Base-by-base conservation (phyloP, 176 grass and related monocot genomes). In the Alloteropsis semialata region DNA sequence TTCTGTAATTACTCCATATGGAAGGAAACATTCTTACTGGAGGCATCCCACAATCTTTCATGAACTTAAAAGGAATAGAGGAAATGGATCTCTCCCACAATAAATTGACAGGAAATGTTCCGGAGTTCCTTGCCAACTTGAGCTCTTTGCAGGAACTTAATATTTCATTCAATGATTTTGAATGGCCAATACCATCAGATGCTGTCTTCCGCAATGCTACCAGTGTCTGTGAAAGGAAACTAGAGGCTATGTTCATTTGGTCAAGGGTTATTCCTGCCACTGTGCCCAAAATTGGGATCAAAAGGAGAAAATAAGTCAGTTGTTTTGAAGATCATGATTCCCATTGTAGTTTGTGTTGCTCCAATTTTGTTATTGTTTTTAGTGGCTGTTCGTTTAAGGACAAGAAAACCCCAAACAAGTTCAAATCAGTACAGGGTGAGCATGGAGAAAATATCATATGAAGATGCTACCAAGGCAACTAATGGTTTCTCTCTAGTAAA, bases 61-160 rank as follows among this genome's bases (percentile, higher is more conserved):
- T 1, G 15, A 85, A 82, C 48, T 49, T 93, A 41, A 85, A 73
- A 82, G 78, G 85, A 3, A 45, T 93, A 63, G 49, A 58, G 61
- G 41, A 38, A 50, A 17, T 93, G 76, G 91, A 93, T 84, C 73
- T 93, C 22, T 93, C 91, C 8, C 38, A 10, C 16, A 93, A 93
- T 19, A 83, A 73, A 4, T 74, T 93, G 28, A 79, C 81, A 27
- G 91, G 85, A 39, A 15, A 71, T 61, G 60, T 93, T 41, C 91
- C 91, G 21, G 75, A 84, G 18, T 88, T 93, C 65, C 55, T 93
- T 3, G 5, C 74, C 1, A 27, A n/a, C 41, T 16, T 64, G 13
- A 80, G 64, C 68, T 46, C 44, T 80, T 17, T 50, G 49, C 91
- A 28, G 12, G 0, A 30, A 79, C 81, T 93, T 27, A 57, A 72